phyloP scores from a whole-genome alignment of 2,329 filamentous ascomycete species.

The Aspergillus sp. region DNA sequence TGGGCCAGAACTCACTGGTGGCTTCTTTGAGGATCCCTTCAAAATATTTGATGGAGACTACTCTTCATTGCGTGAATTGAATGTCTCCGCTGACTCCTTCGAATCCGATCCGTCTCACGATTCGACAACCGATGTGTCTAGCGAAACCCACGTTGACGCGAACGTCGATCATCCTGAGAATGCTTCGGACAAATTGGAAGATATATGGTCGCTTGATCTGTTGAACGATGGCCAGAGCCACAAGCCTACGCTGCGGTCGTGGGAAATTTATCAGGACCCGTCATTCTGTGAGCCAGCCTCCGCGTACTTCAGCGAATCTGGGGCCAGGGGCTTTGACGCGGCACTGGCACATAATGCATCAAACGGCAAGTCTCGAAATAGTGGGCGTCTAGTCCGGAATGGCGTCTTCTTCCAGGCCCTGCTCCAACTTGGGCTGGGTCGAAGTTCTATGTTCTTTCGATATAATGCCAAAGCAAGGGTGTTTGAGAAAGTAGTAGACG shows the following conservation, averaged over 20 bases:
- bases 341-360: constrained; percentile 21
- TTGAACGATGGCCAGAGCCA: constrained; percentile 9
- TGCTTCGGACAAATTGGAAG: constrained; percentile 11
- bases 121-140: constrained; percentile 12
- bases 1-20: constrained; percentile 14
- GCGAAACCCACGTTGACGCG: constrained; percentile 12
- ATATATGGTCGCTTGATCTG: constrained; percentile 28
- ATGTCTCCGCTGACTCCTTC: constrained; percentile 20
- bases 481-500: constrained; percentile 34
- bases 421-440: constrained; percentile 34
- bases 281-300: constrained; percentile 23
- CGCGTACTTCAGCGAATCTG: constrained; percentile 37
- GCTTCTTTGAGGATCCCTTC: constrained; percentile 15
- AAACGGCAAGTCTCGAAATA: constrained; percentile 11
- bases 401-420: constrained; percentile 32
- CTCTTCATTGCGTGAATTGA: constrained; percentile 21
- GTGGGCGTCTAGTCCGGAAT: constrained; percentile 24
- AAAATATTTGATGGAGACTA: constrained; percentile 15
- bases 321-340: constrained; percentile 31
- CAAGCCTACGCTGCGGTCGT: constrained; percentile 23
- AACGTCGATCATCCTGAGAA: constrained; percentile 12
- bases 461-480: constrained; percentile 26
- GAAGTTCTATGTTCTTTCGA: constrained; percentile 35
- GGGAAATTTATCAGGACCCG: constrained; percentile 33
- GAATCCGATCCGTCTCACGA: constrained; percentile 12